These are phyloP conservation scores for Fremontodendron californicum DNA, from an alignment of 345 rosid genomes.

Conservation along the genomic window DNA sequence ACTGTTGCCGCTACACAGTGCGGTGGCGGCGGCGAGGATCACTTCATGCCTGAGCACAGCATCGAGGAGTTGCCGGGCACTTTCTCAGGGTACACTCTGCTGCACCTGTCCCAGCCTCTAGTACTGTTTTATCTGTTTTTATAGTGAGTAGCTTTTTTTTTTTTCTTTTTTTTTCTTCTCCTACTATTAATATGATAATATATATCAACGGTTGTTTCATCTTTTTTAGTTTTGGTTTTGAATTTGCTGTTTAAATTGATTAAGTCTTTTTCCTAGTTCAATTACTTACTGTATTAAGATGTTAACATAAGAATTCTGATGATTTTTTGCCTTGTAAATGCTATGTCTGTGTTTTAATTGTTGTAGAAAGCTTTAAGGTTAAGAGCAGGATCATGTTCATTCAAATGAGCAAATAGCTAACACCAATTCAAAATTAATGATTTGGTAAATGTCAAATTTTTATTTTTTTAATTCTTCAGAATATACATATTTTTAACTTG, in stretches of 20 bases:
- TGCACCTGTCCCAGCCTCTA: conserved; percentile 99
- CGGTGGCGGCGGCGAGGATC: conserved; percentile 77
- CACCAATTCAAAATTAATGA: background rate
- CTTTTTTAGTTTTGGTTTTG: background rate
- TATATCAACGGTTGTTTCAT: background rate
- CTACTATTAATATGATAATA: background rate
- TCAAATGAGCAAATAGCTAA: background rate
- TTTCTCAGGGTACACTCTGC: conserved; percentile 99
- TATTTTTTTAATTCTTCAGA: background rate
- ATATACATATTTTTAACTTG: background rate
- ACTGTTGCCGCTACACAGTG: conserved; percentile 83
- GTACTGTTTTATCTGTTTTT: conserved; percentile 43
- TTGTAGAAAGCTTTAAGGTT: background rate
- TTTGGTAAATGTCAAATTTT: background rate
- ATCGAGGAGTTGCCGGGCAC: conserved; percentile 81
- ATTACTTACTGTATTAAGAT: background rate
- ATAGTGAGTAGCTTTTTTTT: conserved; percentile 68
- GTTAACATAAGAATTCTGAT: background rate
- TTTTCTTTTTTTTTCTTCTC: conserved; percentile 6
- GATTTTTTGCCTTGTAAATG: background rate
- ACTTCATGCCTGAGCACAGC: conserved; percentile 86
- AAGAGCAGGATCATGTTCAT: background rate
- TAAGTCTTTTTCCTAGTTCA: background rate
- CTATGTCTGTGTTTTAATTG: background rate
- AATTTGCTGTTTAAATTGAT: background rate